These are phyloP conservation scores for Plenodomus lindquistii DNA, from an alignment of 2,329 filamentous ascomycete species.

Conservation along the genomic window DNA sequence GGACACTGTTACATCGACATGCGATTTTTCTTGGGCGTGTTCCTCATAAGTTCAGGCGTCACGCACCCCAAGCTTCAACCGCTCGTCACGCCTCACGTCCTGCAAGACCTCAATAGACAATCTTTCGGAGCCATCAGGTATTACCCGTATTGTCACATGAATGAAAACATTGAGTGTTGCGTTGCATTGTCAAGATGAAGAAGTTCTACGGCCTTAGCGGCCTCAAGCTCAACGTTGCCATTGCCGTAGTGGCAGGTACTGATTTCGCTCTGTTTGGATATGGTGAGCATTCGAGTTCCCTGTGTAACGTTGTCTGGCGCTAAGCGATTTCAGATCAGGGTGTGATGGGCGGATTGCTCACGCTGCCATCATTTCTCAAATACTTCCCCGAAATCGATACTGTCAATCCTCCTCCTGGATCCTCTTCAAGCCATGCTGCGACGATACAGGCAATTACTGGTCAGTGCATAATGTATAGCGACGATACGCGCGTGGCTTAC, in stretches of 20 bases:
- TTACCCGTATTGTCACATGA: not conserved
- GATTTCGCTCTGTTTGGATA: constrained; percentile 69
- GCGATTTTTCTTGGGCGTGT: not conserved
- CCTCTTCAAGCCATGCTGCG: constrained; percentile 39
- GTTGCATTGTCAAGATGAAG: constrained; percentile 18
- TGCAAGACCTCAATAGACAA: not conserved
- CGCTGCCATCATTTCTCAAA: constrained; percentile 63
- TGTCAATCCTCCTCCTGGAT: constrained; percentile 38
- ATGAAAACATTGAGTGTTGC: not conserved
- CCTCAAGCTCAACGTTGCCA: constrained; percentile 66
- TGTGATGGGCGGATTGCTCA: constrained; percentile 70
- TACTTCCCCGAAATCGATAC: constrained; percentile 49
- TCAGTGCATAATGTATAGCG: constrained; percentile 9
- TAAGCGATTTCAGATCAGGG: constrained; percentile 28
- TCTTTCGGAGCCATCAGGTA: not conserved
- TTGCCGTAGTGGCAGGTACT: constrained; percentile 71
- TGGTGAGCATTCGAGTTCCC: constrained; percentile 51
- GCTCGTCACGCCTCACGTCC: not conserved
- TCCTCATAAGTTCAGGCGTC: constrained; percentile 4
- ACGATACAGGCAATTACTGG: constrained; percentile 50
- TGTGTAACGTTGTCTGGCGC: constrained; percentile 7
- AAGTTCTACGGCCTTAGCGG: constrained; percentile 69
- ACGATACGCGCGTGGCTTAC: constrained; percentile 17
- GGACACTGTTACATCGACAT: constrained; percentile 9
- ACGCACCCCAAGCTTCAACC: not conserved